Evolutionary conservation across 495 filamentous ascomycete species (phyloP), one percentile per base, ranked within the genome.

Genomic region (Penicillium cataractarum): DNA sequence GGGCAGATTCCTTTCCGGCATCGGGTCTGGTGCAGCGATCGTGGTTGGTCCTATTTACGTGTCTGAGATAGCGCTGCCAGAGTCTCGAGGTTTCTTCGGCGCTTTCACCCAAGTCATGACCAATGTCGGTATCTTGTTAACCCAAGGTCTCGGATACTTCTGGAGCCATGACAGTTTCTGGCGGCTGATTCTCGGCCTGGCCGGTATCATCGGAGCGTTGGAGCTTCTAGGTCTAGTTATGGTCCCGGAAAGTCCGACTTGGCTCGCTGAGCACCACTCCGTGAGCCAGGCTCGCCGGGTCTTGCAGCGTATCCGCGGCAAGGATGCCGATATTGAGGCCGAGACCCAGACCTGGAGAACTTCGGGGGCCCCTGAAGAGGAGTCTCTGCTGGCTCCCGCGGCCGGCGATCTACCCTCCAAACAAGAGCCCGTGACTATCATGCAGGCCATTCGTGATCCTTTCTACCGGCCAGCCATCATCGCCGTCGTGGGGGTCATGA

Each of bases 21-120:
- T 97, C 3, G 95, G 90, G 6, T 90, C 93, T 8, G 95, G 96
- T 7, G 90, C 92, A 6, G 84, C 91, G 8, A 90, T 93, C 9
- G 95, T 98, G 24, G 89, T 96, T n/a, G 92, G 95, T 0, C 95
- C 95, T n/a, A 86, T 98, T 32, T 98, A 94, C 75, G 90, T 99
- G 60, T 92, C 91, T 19, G 96, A 99, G 73, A 82, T 96, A 19
- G 90, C 93, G 0, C 95, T 94, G 17, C 90, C 90, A 0, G 76
- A 77, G 4, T 83, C 90, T 53, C 88, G 89, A 44, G 96, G 96
- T 2, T 86, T 93, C 60, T 97, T 97, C 70, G 95, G 96, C 8
- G 88, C 90, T 17, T 88, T 96, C 67, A 99, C 95, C 4, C 95
- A 99, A 69, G 83, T 99, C 63, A 93, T 91, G 79, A 92, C 93